Evolutionary conservation across 2,329 filamentous ascomycete genomes (phyloP).

Genomic region (Tricladium varicosporioides): DNA sequence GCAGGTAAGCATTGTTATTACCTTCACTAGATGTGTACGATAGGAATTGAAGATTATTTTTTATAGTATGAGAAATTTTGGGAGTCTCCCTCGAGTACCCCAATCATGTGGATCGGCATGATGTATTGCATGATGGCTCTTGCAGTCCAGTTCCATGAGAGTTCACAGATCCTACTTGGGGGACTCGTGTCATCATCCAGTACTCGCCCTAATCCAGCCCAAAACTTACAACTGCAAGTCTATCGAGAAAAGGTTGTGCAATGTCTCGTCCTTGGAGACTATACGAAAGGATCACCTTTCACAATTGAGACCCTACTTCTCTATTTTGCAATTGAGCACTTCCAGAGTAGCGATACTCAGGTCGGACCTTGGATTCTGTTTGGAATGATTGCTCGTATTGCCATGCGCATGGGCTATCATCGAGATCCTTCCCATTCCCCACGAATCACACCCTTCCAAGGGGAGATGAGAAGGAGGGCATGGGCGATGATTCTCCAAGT

Average conservation of each 20-base stretch:
- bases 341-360: conserved; percentile 48
- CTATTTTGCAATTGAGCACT: conserved; percentile 51
- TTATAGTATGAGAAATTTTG: conserved; percentile 29
- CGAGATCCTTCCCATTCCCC: conserved; percentile 48
- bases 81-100: conserved; percentile 22
- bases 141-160: conserved; percentile 35
- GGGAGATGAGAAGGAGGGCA: conserved; percentile 60
- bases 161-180: not conserved
- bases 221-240: conserved; percentile 41
- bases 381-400: conserved; percentile 48
- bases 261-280: conserved; percentile 49
- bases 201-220: not conserved
- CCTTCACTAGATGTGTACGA: not conserved
- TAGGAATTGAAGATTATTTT: not conserved
- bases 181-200: not conserved
- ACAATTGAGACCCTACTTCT: conserved; percentile 50
- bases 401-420: conserved; percentile 57
- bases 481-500: conserved; percentile 55
- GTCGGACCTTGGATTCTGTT: conserved; percentile 52
- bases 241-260: conserved; percentile 50
- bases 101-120: conserved; percentile 49
- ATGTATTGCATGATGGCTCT: conserved; percentile 36
- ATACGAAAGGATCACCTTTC: conserved; percentile 44
- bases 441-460: conserved; percentile 48
- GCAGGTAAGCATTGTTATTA: conserved; percentile 31